Evolutionary conservation across 2,329 filamentous ascomycete species (phyloP).

Genomic region (Coleophoma eucalyptorum): DNA sequence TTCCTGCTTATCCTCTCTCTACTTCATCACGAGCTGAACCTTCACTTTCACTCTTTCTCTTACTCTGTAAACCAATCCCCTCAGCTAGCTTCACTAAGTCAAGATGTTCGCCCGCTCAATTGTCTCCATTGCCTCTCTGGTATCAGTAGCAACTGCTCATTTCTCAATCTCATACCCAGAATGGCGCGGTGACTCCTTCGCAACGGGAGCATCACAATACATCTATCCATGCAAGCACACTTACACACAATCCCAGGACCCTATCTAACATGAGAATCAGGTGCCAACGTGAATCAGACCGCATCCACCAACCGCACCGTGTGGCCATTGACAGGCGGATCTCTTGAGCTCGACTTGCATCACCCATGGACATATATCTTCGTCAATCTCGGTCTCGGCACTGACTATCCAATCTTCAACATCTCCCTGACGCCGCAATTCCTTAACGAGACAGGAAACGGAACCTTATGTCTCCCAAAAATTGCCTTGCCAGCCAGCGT

Average conservation of each 20-base stretch:
- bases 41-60: background rate
- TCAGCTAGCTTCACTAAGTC: background rate
- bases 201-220: constrained; percentile 23
- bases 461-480: constrained; percentile 62
- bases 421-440: constrained; percentile 58
- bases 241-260: background rate
- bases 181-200: constrained; percentile 43
- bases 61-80: background rate
- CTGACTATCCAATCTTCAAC: constrained; percentile 60
- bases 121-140: constrained; percentile 29
- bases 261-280: constrained; percentile 33
- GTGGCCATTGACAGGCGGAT: constrained; percentile 43
- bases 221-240: constrained; percentile 26
- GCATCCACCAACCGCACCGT: constrained; percentile 38
- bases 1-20: too few species aligned
- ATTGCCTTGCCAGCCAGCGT: constrained; percentile 49
- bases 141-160: constrained; percentile 46
- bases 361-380: constrained; percentile 48
- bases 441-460: constrained; percentile 55
- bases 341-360: constrained; percentile 46
- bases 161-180: constrained; percentile 50
- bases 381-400: constrained; percentile 48
- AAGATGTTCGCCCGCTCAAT: constrained; percentile 3
- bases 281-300: constrained; percentile 43
- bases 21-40: too few species aligned